A percentile compares a stretch with the other conserved stretches of the same genome.
These are phyloP conservation scores for Suhomyces sp. DNA, from an alignment of 805 yeast species.

Conservation along the genomic window DNA sequence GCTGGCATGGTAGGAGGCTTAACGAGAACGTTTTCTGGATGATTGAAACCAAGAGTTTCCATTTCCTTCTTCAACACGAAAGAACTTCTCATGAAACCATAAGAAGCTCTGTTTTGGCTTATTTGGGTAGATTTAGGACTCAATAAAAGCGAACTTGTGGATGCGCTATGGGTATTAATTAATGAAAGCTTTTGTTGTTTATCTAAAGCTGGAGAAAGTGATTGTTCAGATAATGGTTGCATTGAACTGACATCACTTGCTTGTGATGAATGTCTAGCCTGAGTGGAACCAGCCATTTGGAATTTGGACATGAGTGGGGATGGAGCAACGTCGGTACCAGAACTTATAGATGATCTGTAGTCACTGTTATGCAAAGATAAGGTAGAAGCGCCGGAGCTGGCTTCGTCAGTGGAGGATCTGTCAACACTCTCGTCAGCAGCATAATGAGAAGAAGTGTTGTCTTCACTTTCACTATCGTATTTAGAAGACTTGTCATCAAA, in stretches of 20 bases:
- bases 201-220: constrained; percentile 5
- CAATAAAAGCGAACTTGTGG: constrained; percentile 15
- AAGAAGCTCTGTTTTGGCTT: constrained; percentile 28
- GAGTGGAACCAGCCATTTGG: constrained; percentile 12
- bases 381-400: constrained; percentile 31
- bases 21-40: constrained; percentile 29
- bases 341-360: constrained; percentile 35
- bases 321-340: constrained; percentile 27
- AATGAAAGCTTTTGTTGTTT: constrained; percentile 5
- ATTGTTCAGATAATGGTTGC: constrained; percentile 17
- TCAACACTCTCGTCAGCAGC: constrained; percentile 18
- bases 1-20: constrained; percentile 22
- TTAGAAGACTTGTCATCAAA: constrained; percentile 33
- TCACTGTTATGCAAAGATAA: constrained; percentile 41
- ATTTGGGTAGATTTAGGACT: constrained; percentile 4
- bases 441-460: constrained; percentile 13
- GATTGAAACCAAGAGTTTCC: constrained; percentile 30
- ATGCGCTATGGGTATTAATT: constrained; percentile 11
- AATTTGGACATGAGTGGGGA: constrained; percentile 18
- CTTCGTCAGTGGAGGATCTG: constrained; percentile 19
- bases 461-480: constrained; percentile 28
- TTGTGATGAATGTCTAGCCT: constrained; percentile 9
- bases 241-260: constrained; percentile 18
- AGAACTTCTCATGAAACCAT: constrained; percentile 45
- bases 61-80: constrained; percentile 43